These are phyloP conservation scores for Inosperma sp. DNA, from an alignment of 768 basidiomycete species.

Conservation along the genomic window DNA sequence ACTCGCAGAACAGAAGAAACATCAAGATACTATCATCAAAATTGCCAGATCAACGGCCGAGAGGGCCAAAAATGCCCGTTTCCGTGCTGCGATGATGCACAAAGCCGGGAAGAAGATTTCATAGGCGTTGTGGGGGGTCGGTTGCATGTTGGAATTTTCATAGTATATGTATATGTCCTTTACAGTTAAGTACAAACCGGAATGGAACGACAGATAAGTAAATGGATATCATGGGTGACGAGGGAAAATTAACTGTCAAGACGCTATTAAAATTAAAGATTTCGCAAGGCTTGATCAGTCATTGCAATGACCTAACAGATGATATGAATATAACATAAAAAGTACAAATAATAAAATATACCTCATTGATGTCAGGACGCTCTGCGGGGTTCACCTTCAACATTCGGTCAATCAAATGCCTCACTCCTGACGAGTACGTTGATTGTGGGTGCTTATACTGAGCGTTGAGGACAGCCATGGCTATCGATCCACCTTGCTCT, in stretches of 20 bases:
- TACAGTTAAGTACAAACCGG: too few species aligned
- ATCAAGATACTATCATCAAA: slow-evolving; percentile 23
- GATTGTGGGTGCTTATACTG: slow-evolving; percentile 87
- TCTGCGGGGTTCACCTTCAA: slow-evolving; percentile 77
- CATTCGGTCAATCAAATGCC: slow-evolving; percentile 79
- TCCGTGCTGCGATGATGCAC: slow-evolving; percentile 26
- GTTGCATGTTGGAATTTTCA: too few species aligned
- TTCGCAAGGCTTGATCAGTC: slow-evolving; percentile 61
- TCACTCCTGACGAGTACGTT: slow-evolving; percentile 81
- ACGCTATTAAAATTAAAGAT: slow-evolving; percentile 47
- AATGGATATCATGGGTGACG: not conserved
- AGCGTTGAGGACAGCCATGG: slow-evolving; percentile 94
- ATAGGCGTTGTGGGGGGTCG: too few species aligned
- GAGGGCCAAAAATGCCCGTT: slow-evolving; percentile 35
- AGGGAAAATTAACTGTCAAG: too few species aligned
- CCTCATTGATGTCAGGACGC: slow-evolving; percentile 83
- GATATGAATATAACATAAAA: slow-evolving; percentile 4
- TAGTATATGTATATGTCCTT: slow-evolving; percentile 1
- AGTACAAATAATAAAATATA: slow-evolving; percentile 23
- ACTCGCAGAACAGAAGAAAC: slow-evolving; percentile 3
- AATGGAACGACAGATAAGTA: slow-evolving; percentile 1
- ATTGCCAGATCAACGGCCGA: slow-evolving; percentile 37
- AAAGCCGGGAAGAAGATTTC: too few species aligned
- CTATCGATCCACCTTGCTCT: slow-evolving; percentile 93
- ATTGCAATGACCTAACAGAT: slow-evolving; percentile 53